phyloP scores from a whole-genome alignment of 495 filamentous ascomycete species.

The Talaromyces liani region DNA sequence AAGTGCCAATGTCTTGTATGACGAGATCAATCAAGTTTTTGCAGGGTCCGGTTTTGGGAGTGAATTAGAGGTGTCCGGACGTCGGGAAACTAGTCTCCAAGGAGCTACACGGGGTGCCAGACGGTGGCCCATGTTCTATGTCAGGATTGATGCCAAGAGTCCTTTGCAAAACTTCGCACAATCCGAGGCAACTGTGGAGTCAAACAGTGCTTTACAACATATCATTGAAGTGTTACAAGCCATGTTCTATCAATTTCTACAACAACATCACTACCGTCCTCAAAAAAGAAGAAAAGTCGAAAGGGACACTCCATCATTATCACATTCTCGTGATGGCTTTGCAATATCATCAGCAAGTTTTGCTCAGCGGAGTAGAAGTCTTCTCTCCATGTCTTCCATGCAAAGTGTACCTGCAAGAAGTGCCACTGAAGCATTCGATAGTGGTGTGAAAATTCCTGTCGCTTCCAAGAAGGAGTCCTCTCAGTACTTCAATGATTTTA shows the following conservation, averaged over 20 bases:
- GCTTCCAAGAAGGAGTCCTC: not conserved
- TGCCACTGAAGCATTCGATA: not conserved
- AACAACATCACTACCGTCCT: slow-evolving; percentile 57
- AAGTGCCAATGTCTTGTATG: slow-evolving; percentile 61
- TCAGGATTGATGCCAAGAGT: slow-evolving; percentile 50
- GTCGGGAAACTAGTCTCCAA: slow-evolving; percentile 11
- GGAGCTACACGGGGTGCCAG: slow-evolving; percentile 44
- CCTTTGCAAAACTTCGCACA: slow-evolving; percentile 12
- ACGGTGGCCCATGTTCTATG: slow-evolving; percentile 85
- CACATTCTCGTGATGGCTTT: not conserved
- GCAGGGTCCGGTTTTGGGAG: slow-evolving; percentile 68
- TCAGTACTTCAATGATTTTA: slow-evolving; percentile 29
- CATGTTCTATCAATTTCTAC: slow-evolving; percentile 60
- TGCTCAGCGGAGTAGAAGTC: not conserved
- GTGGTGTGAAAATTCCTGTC: not conserved
- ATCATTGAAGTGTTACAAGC: slow-evolving; percentile 56
- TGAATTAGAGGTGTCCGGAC: slow-evolving; percentile 27
- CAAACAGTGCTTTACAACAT: slow-evolving; percentile 37
- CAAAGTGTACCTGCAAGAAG: slow-evolving; percentile 11
- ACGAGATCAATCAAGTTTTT: slow-evolving; percentile 75
- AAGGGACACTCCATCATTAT: not conserved
- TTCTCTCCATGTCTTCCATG: slow-evolving; percentile 13
- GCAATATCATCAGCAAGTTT: not conserved
- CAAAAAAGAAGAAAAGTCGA: slow-evolving; percentile 15
- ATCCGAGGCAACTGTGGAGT: slow-evolving; percentile 22